A percentile compares a stretch with the other conserved stretches of the same genome.
Evolutionary conservation across 768 basidiomycete species (phyloP).

Genomic region (Tricholoma sp.): DNA sequence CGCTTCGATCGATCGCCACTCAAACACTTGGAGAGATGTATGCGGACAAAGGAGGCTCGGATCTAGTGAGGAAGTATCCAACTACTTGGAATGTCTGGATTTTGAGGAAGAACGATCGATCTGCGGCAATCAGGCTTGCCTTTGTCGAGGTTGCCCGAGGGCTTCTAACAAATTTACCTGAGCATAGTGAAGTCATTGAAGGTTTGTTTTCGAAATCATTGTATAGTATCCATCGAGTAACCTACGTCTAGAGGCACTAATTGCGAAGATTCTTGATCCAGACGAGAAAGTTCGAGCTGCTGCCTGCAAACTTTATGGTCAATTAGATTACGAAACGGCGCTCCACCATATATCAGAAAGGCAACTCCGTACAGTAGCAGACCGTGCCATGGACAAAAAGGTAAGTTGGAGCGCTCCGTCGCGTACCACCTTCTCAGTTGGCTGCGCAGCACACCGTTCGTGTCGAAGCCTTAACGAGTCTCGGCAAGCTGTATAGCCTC

Average conservation of each 20-base stretch:
- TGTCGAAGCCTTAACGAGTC: conserved; percentile 66
- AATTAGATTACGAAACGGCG: conserved; percentile 87
- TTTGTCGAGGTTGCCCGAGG: conserved; percentile 69
- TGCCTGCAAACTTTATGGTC: conserved; percentile 74
- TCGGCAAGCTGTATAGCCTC: conserved; percentile 74
- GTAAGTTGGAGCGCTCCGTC: conserved; percentile 30
- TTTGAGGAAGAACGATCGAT: conserved; percentile 72
- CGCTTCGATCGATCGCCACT: conserved; percentile 75
- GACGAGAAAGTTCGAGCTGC: conserved; percentile 90
- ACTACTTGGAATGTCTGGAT: conserved; percentile 85
- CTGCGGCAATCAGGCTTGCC: conserved; percentile 61
- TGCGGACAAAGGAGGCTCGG: conserved; percentile 64
- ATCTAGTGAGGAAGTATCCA: conserved; percentile 77
- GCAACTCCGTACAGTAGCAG: conserved; percentile 61
- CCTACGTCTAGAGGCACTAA: conserved; percentile 44
- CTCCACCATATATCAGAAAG: conserved; percentile 70
- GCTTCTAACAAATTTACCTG: conserved; percentile 60
- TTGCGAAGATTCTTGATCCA: conserved; percentile 70
- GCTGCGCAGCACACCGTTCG: conserved; percentile 56
- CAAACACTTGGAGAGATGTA: conserved; percentile 90
- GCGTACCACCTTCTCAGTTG: background rate
- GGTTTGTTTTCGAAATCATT: conserved; percentile 36
- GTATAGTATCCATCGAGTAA: background rate
- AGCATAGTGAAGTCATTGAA: conserved; percentile 67
- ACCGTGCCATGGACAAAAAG: conserved; percentile 82